Evolutionary conservation across 495 filamentous ascomycete species (phyloP), one percentile per base, ranked within the genome.

Genomic region (Xylaria intraflava): DNA sequence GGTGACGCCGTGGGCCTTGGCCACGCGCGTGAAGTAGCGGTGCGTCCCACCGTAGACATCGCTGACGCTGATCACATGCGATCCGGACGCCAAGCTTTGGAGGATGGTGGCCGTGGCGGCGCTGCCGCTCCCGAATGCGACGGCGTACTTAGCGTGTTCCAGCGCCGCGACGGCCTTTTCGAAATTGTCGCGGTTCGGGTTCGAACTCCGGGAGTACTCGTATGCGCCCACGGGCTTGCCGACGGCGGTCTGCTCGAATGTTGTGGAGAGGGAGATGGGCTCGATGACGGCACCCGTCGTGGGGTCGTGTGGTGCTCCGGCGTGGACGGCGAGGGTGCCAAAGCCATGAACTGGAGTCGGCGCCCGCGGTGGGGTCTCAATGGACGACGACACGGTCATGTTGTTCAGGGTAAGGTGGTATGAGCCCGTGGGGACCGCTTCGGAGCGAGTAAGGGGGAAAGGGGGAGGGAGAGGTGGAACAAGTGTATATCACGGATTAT

Each of bases 31-130:
- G 80, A 99, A 99, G 74, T 99, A 99, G 56, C 93, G 80, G 72
- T 97, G 93, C 1, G 93, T 99, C 40, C 93, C 93, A 52, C 93
- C 93, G 65, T 99, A 99, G 42, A 99, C 89, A 66, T 99, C 94
- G 46, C 89, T 93, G 33, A 97, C 90, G 38, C 90, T 95, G 60
- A 99, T 82, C 55, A 97, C 85, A 72, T 99, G 93, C 17, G 89
- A 94, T 42, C 92, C 93, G 5, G 86, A 77, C 38, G 94, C 90
- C 48, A 99, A 83, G 42, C 87, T 92, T 67, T 99, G 93, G 31
- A 99, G 82, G 61, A 97, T 88, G 49, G 79, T 86, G 48, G 94
- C 91, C 0, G 94, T 99, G 9, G 92, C 88, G 24, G 93, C 93
- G 55, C 90, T 95, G 59, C 93, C 93, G 22, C 92, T 96, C 26